phyloP scores from a whole-genome alignment of 306 rosid species.

The Purshia tridentata region DNA sequence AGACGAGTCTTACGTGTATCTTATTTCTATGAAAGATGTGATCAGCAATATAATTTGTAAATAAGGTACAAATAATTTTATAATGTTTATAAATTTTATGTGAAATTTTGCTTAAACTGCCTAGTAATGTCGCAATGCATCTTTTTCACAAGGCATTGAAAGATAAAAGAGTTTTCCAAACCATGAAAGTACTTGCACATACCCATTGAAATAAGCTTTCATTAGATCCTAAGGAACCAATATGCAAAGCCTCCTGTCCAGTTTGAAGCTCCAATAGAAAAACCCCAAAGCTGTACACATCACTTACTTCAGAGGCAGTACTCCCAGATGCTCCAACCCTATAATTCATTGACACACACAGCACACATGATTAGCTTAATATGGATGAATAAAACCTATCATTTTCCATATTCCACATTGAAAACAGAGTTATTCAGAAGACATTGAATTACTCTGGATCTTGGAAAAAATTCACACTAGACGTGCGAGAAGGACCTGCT shows the following conservation, averaged over 20 bases:
- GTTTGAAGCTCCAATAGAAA: constrained; percentile 48
- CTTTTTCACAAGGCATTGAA: not conserved
- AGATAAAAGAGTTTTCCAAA: not conserved
- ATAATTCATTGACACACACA: constrained; percentile 3
- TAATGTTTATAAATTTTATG: not conserved
- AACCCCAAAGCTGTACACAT: constrained; percentile 51
- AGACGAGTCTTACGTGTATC: not conserved
- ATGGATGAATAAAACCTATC: not conserved
- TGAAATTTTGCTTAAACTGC: not conserved
- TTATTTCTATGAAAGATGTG: not conserved
- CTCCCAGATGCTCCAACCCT: constrained; percentile 30
- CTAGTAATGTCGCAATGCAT: constrained; percentile 1
- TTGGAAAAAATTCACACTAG: constrained; percentile 38
- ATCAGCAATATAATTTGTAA: not conserved
- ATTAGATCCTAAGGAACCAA: constrained; percentile 39
- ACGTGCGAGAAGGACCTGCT: constrained; percentile 38
- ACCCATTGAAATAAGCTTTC: constrained; percentile 48
- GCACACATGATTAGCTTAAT: not conserved
- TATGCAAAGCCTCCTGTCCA: constrained; percentile 41
- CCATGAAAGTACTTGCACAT: not conserved
- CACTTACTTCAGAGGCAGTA: constrained; percentile 31
- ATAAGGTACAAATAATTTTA: not conserved
- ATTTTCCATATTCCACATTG: not conserved
- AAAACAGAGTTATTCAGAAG: constrained; percentile 15
- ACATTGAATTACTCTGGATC: constrained; percentile 46